Evolutionary conservation across 257 asterid species (phyloP).

Genomic region (Solanum chaucha): DNA sequence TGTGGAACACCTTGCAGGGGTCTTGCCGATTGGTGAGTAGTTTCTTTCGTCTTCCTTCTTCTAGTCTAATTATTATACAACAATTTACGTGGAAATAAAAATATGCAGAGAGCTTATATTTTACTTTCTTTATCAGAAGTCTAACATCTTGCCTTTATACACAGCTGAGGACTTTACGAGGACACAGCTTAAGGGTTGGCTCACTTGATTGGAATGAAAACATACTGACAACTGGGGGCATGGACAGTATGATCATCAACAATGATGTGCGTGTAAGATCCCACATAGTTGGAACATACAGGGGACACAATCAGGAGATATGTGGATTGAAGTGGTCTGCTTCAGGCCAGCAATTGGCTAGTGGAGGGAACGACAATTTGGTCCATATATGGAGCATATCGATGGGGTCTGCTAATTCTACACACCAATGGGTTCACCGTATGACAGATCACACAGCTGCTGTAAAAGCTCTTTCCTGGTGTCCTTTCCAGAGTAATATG

Average conservation of each 20-base stretch:
- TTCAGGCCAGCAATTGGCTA: constrained; percentile 88
- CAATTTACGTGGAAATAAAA: neutral
- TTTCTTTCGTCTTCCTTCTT: neutral
- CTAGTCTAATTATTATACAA: neutral
- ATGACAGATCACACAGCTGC: constrained; percentile 84
- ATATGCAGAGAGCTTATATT: neutral
- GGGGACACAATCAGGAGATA: constrained; percentile 82
- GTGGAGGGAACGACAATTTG: constrained; percentile 90
- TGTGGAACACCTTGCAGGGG: constrained; percentile 59
- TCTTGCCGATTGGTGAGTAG: constrained; percentile 53
- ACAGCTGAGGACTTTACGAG: constrained; percentile 72
- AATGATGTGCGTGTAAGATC: constrained; percentile 68
- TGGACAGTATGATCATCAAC: constrained; percentile 77
- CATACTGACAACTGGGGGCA: constrained; percentile 88
- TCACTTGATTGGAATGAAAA: constrained; percentile 84
- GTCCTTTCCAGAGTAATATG: constrained; percentile 82
- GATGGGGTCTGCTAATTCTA: constrained; percentile 40
- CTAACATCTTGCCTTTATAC: neutral
- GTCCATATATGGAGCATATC: constrained; percentile 92
- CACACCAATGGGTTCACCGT: constrained; percentile 68
- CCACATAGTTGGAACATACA: constrained; percentile 60
- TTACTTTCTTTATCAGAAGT: neutral
- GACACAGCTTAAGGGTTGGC: constrained; percentile 64
- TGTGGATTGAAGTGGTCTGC: constrained; percentile 93
- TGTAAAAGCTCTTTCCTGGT: constrained; percentile 94